Evolutionary conservation across 2,329 filamentous ascomycete species (phyloP).

Genomic region (Scytalidium sp.): DNA sequence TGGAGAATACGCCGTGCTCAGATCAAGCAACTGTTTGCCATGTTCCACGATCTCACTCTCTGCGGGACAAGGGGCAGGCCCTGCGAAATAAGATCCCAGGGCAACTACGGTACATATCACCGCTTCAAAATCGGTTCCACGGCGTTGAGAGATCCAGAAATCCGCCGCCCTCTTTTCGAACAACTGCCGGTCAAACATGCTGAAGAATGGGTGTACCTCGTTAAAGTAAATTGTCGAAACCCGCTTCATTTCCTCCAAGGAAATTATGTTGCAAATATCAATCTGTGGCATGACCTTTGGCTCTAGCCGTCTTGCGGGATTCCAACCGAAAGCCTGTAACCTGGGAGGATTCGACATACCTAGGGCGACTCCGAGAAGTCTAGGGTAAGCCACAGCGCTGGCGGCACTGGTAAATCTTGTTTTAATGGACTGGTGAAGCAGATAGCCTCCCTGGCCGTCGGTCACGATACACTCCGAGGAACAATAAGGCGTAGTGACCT

Average conservation of each 20-base stretch:
- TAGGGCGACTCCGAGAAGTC: neutral
- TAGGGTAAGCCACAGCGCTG: neutral
- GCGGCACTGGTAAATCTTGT: neutral
- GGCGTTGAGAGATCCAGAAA: neutral
- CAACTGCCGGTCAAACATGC: neutral
- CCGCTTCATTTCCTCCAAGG: neutral
- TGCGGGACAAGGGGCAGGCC: neutral
- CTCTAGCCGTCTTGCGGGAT: neutral
- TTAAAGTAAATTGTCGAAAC: neutral
- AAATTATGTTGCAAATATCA: neutral
- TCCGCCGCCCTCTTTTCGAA: neutral
- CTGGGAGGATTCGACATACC: neutral
- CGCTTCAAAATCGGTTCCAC: neutral
- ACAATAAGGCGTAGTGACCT: neutral
- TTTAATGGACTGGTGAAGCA: neutral
- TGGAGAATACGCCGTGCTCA: neutral
- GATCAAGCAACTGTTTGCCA: neutral
- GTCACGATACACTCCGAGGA: neutral
- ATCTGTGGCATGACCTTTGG: no score
- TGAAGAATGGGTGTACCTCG: neutral
- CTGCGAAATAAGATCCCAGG: neutral
- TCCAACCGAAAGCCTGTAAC: neutral
- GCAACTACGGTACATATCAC: neutral
- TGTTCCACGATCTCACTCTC: neutral
- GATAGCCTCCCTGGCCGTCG: neutral